Evolutionary conservation across 306 rosid species (phyloP), one percentile per base, ranked within the genome.

Genomic region (Parietaria judaica): DNA sequence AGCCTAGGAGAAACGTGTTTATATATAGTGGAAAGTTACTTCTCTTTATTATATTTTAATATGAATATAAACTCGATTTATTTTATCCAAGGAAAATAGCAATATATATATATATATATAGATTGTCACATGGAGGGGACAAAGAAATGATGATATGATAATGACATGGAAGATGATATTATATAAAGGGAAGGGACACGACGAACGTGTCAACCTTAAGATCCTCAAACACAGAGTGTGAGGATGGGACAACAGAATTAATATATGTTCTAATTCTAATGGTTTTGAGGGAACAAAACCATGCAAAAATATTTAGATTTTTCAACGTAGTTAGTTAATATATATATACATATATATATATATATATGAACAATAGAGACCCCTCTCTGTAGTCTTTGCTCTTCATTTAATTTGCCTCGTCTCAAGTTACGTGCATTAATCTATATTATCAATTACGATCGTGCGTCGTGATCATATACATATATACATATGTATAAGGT

Each of bases 391-490:
- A 34, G 37, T 56, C 13, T n/a, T 56, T 51, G 72, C 86, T 81
- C 81, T 70, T 71, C 81, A 60, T 43, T 65, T 65, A 16, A 58
- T 75, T 73, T 65, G 37, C 67, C 72, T 70, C 17, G 63, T 59
- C 69, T 72, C 78, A 65, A 23, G 31, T 23, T 23, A 23, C 31
- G 31, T 23, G 31, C 31, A 23, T 23, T 23, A 23, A 2, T 23
- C 31, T 23, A 23, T 23, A 23, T 2, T 23, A 23, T 23, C 2
- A 23, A 23, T 23, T 23, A 23, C 31, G 31, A 23, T 23, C 31
- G 31, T 23, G 31, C 31, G 31, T 23, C 31, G 31, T 23, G 31
- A 23, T 23, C 31, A 23, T 23, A 23, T 23, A 23, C 2, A 23
- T 23, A 23, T 23, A 23, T 23, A 23, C n/a, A n/a, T n/a, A 23